Base-by-base conservation (phyloP, 257 asterid species). In the Solanum habrochaites region DNA sequence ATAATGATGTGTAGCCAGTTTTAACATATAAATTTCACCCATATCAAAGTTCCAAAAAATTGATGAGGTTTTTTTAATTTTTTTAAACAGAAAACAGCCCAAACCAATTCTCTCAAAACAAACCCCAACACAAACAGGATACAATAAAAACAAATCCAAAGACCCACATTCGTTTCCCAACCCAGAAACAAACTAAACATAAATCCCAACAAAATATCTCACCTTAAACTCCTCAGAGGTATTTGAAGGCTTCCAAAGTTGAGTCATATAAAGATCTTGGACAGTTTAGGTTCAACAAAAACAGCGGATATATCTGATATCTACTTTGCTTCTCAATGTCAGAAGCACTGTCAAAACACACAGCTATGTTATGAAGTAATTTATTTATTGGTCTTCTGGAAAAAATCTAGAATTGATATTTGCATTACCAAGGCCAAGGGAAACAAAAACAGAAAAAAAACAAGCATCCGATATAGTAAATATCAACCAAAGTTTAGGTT, bases 401-500 rank as follows among this genome's bases (percentile, higher is more conserved):
- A 87, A 96, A 91, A 94, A 94, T 92, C 98, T 95, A 73, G 98
- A 95, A 92, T 95, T 96, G 91, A 96, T 92, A 89, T 95, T 98
- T 12, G 52, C 52, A 45, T 45, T 45, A 67, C 69, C 85, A 94
- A 95, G 52, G 52, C 4, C 52, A 45, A 13, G 91, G 90, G 93
- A 91, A 89, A 91, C 91, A 88, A 83, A 89, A 31, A 43, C 20
- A 64, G 86, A 80, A 64, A 64, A 32, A 85, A 58, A 64, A 5
- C 80, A 87, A 88, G 86, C 66, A 90, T 86, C 82, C 80, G 5
- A 18, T 4, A 45, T 13, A 45, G 52, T 45, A 87, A 70, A 21
- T 71, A 47, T n/a, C 47, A 69, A 58, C 32, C 29, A 37, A 74
- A 12, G 58, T 12, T 40, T 6, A 23, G 6, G 43, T 73, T 40